Evolutionary conservation across 108 stramenopile genomes (phyloP).

Genomic region (Nitzschia inconspicua): DNA sequence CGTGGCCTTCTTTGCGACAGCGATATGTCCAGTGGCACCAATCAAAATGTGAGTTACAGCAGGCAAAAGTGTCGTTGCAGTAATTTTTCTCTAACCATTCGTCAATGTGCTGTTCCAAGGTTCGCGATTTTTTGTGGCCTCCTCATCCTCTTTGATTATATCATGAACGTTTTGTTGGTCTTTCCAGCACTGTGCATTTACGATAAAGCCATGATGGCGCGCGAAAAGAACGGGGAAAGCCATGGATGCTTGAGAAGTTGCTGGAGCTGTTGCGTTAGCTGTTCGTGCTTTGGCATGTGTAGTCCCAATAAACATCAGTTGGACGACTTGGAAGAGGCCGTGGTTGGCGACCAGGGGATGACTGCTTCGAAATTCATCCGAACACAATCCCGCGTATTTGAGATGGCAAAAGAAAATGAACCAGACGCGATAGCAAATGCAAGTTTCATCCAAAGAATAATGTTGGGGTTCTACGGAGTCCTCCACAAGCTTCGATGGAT

Average conservation of each 20-base stretch:
- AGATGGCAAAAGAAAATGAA: too few species aligned
- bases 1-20: conserved; percentile 59
- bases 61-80: too few species aligned
- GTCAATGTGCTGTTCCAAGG: too few species aligned
- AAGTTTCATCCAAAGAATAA: conserved; percentile 36
- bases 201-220: conserved; percentile 16
- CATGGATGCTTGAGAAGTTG: not conserved
- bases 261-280: conserved; percentile 4
- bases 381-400: too few species aligned
- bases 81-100: too few species aligned
- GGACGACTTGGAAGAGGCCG: not conserved
- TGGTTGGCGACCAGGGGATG: conserved; percentile 33
- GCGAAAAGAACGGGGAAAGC: conserved; percentile 1
- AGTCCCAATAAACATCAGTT: conserved; percentile 1
- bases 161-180: conserved; percentile 42
- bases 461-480: conserved; percentile 26
- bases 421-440: too few species aligned
- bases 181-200: conserved; percentile 60
- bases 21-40: conserved; percentile 48
- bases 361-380: too few species aligned
- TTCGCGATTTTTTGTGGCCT: conserved; percentile 64
- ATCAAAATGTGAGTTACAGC: too few species aligned
- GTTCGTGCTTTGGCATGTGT: too few species aligned
- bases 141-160: conserved; percentile 50
- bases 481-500: conserved; percentile 38